These are phyloP conservation scores for Aspergillus incahuasiensis DNA, from an alignment of 495 filamentous ascomycete genomes.

Conservation along the genomic window DNA sequence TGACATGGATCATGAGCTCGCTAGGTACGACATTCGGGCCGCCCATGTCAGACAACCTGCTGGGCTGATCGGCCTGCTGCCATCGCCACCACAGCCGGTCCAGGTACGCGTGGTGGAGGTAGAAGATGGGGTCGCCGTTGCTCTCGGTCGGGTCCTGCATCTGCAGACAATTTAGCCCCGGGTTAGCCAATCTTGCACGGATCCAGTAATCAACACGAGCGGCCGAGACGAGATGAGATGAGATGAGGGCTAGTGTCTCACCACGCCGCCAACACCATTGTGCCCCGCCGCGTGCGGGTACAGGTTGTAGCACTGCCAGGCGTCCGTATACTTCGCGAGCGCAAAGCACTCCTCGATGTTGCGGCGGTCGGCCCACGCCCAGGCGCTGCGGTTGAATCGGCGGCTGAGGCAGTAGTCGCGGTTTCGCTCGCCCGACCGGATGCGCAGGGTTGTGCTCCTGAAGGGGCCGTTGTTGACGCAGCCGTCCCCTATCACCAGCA, in stretches of 20 bases:
- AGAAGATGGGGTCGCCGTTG: conserved; percentile 5
- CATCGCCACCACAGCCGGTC: conserved; percentile 9
- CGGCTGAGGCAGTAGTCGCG: conserved; percentile 3
- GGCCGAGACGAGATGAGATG: no score
- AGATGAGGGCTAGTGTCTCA: neutral
- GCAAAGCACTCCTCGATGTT: neutral
- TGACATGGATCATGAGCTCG: no score
- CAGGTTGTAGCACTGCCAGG: conserved; percentile 1
- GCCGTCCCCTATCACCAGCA: neutral
- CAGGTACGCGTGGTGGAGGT: conserved; percentile 10
- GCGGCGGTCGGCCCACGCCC: neutral
- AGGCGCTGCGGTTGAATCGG: neutral
- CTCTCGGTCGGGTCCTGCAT: neutral
- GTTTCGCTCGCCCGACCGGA: neutral
- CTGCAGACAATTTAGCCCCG: neutral
- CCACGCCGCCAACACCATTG: neutral
- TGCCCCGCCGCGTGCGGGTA: conserved; percentile 7
- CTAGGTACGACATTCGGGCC: neutral
- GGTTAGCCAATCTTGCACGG: neutral
- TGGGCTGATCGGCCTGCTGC: conserved; percentile 1
- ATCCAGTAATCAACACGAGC: neutral
- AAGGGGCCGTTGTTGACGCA: conserved; percentile 4
- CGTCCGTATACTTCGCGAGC: neutral
- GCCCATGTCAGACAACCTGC: neutral
- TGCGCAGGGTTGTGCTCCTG: neutral